These are phyloP conservation scores for Jamesozyma lodderae DNA, from an alignment of 805 yeast species.

Conservation along the genomic window DNA sequence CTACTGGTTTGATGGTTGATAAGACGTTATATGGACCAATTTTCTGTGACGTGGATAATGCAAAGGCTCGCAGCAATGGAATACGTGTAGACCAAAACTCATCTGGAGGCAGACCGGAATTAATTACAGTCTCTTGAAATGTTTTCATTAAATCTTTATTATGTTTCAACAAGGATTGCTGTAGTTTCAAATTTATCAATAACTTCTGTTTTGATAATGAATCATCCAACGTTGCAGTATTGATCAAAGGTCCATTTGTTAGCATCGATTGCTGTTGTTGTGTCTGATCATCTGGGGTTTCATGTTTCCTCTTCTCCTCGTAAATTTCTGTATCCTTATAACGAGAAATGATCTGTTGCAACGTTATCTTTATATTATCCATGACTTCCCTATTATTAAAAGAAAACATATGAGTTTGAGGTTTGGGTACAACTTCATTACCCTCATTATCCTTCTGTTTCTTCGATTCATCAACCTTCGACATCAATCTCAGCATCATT, in stretches of 20 bases:
- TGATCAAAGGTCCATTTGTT: slow-evolving; percentile 23
- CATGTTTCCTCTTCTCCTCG: slow-evolving; percentile 31
- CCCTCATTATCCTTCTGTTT: slow-evolving; percentile 25
- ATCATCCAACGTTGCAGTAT: slow-evolving; percentile 33
- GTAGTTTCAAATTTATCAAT: slow-evolving; percentile 64
- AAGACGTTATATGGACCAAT: slow-evolving; percentile 90
- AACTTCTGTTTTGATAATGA: slow-evolving; percentile 50
- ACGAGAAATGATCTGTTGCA: slow-evolving; percentile 62
- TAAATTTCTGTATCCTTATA: slow-evolving; percentile 43
- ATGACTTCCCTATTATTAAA: slow-evolving; percentile 67
- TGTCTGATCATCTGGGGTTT: slow-evolving; percentile 5
- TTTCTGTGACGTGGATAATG: slow-evolving; percentile 74
- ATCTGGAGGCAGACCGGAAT: slow-evolving; percentile 61
- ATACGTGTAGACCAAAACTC: slow-evolving; percentile 85
- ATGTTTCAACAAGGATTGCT: slow-evolving; percentile 64
- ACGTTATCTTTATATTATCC: slow-evolving; percentile 59
- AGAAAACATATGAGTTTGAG: slow-evolving; percentile 39
- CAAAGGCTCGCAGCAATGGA: slow-evolving; percentile 73
- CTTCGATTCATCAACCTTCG: slow-evolving; percentile 31
- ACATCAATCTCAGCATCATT: slow-evolving; percentile 54
- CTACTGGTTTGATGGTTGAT: slow-evolving; percentile 88
- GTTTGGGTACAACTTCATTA: slow-evolving; percentile 19
- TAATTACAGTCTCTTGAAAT: slow-evolving; percentile 82
- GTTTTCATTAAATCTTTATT: slow-evolving; percentile 61
- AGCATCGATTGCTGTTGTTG: slow-evolving; percentile 18